These are phyloP conservation scores for Solanum infundibuliforme DNA, from an alignment of 257 asterid genomes.

Conservation along the genomic window DNA sequence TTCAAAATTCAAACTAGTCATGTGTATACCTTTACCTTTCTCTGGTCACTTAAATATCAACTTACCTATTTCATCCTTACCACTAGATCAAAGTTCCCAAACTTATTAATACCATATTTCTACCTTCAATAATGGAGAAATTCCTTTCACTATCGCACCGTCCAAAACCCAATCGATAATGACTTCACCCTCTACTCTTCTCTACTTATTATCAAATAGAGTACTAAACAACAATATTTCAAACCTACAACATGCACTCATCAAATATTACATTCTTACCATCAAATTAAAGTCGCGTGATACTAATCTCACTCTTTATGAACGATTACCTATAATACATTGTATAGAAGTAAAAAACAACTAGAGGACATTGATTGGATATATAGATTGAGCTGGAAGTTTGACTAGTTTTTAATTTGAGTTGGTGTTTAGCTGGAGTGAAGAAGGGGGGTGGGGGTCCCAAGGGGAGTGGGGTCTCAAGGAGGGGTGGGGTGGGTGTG, in stretches of 20 bases:
- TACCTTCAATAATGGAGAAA: neutral
- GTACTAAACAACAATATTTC: neutral
- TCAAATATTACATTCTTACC: neutral
- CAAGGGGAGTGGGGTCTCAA: too few species aligned
- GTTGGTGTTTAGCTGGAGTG: neutral
- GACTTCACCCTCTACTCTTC: neutral
- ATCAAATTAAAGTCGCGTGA: accelerated
- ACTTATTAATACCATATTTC: neutral
- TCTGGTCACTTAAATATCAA: neutral
- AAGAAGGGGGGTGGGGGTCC: too few species aligned
- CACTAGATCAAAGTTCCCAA: neutral
- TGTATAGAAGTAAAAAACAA: neutral
- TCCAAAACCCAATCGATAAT: neutral
- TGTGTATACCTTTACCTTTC: too few species aligned
- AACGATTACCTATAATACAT: neutral
- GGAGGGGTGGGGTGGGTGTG: neutral
- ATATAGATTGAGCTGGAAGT: neutral
- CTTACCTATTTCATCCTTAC: too few species aligned
- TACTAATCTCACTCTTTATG: neutral
- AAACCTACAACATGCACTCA: neutral
- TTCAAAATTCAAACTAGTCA: neutral
- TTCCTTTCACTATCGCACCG: neutral
- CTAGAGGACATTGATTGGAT: neutral
- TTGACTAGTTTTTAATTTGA: neutral
- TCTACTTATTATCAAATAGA: neutral